These are phyloP conservation scores for Lactarius quietus DNA, from an alignment of 768 basidiomycete species.

Conservation along the genomic window DNA sequence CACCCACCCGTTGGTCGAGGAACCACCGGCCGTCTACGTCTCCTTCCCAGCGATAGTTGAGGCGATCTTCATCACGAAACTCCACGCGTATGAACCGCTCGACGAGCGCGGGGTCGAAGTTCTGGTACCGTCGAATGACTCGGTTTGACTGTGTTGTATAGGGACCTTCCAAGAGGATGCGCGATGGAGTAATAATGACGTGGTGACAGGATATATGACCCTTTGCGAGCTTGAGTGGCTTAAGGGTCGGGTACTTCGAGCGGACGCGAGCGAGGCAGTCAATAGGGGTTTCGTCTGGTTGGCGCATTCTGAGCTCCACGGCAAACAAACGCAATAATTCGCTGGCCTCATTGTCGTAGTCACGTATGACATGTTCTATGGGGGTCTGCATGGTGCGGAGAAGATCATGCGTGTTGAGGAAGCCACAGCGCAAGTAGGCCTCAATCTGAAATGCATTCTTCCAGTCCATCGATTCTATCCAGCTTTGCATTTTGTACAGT, in stretches of 20 bases:
- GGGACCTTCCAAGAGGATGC: conserved; percentile 72
- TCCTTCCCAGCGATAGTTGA: conserved; percentile 69
- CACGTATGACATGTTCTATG: conserved; percentile 41
- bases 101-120: conserved; percentile 39
- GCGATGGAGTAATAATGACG: conserved; percentile 72
- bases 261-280: too few species aligned
- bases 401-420: conserved; percentile 58
- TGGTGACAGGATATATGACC: conserved; percentile 68
- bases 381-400: conserved; percentile 39
- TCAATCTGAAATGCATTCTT: conserved; percentile 74
- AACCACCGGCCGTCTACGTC: conserved; percentile 57
- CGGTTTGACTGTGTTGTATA: conserved; percentile 74
- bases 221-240: conserved; percentile 29
- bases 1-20: conserved; percentile 36
- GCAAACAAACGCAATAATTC: conserved; percentile 54
- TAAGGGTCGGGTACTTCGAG: conserved; percentile 24
- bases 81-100: conserved; percentile 79
- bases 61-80: conserved; percentile 78
- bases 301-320: conserved; percentile 44
- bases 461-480: conserved; percentile 54
- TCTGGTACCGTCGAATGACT: conserved; percentile 61
- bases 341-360: conserved; percentile 35
- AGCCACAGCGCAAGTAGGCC: too few species aligned
- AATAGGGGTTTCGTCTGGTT: conserved; percentile 39
- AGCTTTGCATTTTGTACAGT: conserved; percentile 44